A percentile compares a stretch with the other conserved stretches of the same genome.
phyloP scores from a whole-genome alignment of 495 filamentous ascomycete species.

The Hypomontagnella monticulosa region DNA sequence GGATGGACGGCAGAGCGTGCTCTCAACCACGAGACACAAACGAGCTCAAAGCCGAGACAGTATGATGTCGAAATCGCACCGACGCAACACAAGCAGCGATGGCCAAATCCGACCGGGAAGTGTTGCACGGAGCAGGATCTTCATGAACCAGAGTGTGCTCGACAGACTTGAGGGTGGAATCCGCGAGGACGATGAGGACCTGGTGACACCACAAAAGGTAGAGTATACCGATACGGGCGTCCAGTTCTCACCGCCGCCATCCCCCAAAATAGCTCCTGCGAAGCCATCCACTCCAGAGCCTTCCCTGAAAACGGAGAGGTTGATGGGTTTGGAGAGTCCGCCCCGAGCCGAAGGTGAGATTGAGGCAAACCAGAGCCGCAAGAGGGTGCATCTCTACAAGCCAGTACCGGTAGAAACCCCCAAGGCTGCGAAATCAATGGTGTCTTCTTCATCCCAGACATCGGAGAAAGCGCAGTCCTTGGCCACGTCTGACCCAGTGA shows the following conservation, averaged over 20 bases:
- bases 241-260: constrained; percentile 84
- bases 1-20: constrained; percentile 63
- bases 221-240: constrained; percentile 71
- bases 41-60: constrained; percentile 59
- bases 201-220: constrained; percentile 21
- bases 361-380: constrained; percentile 76
- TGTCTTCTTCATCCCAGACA: constrained; percentile 78
- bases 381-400: constrained; percentile 63
- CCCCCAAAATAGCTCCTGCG: constrained; percentile 62
- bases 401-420: constrained; percentile 53
- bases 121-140: constrained; percentile 56
- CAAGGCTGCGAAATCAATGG: constrained; percentile 60
- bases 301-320: constrained; percentile 46
- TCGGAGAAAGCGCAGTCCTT: constrained; percentile 69
- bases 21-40: constrained; percentile 51
- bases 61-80: constrained; percentile 54
- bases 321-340: constrained; percentile 51
- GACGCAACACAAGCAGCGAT: constrained; percentile 60
- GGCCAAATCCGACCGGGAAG: constrained; percentile 61
- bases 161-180: constrained; percentile 61
- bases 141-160: constrained; percentile 58
- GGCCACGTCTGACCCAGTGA: constrained; percentile 45
- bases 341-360: constrained; percentile 64
- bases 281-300: constrained; percentile 56
- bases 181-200: constrained; percentile 57